These are phyloP conservation scores for Alternaria dauci DNA, from an alignment of 2,329 filamentous ascomycete genomes.

Conservation along the genomic window DNA sequence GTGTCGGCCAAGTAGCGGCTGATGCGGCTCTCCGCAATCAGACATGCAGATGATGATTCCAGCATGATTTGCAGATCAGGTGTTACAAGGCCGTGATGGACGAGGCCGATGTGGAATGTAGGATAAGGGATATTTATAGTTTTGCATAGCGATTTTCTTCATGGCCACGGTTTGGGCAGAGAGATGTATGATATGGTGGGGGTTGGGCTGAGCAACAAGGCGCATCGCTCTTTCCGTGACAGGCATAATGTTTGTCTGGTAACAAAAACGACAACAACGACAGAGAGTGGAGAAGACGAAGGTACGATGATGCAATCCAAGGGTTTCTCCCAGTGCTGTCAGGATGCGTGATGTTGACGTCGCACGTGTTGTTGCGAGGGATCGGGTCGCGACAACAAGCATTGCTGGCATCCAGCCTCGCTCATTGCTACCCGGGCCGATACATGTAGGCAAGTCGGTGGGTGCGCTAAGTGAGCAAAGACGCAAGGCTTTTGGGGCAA, in stretches of 20 bases:
- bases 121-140: not conserved
- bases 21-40: conserved; percentile 23
- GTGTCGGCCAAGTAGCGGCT: conserved; percentile 61
- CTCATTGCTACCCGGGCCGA: conserved; percentile 2
- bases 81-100: not conserved
- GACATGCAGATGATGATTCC: conserved; percentile 15
- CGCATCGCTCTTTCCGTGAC: not conserved
- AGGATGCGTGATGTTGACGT: conserved; percentile 1
- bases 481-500: conserved; percentile 3
- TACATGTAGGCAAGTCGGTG: not conserved
- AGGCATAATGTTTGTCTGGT: not conserved
- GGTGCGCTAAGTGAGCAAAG: conserved; percentile 3
- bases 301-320: not conserved
- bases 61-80: conserved; percentile 9
- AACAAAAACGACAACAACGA: not conserved
- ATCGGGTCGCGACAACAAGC: conserved; percentile 4
- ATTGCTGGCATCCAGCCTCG: conserved; percentile 5
- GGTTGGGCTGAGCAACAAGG: not conserved
- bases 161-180: not conserved
- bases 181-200: conserved; percentile 11
- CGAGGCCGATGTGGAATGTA: not conserved
- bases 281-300: not conserved
- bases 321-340: not conserved
- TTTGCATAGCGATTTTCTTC: conserved; percentile 21
- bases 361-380: not conserved